These are phyloP conservation scores for Lecanosticta acicola DNA, from an alignment of 2,329 filamentous ascomycete genomes.

Conservation along the genomic window DNA sequence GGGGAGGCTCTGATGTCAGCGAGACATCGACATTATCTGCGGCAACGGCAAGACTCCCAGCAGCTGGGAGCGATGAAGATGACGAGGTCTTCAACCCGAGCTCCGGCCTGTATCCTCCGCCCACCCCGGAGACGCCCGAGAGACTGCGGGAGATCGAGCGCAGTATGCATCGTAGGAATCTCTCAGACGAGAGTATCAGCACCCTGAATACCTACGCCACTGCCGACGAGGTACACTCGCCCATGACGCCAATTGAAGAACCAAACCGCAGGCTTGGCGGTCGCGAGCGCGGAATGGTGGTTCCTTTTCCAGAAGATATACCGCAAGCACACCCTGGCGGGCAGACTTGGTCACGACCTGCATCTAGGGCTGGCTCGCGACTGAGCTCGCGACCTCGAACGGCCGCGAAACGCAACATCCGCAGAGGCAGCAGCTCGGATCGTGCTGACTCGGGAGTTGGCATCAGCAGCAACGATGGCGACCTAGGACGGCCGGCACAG, in stretches of 20 bases:
- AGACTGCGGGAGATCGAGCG: conserved; percentile 31
- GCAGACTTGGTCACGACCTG: neutral
- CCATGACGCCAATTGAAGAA: conserved; percentile 5
- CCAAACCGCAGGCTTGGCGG: conserved; percentile 5
- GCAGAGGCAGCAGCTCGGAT: conserved; percentile 21
- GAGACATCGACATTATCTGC: conserved; percentile 43
- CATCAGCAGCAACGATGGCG: conserved; percentile 7
- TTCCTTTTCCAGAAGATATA: neutral
- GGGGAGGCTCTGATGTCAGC: conserved; percentile 16
- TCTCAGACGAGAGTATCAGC: conserved; percentile 56
- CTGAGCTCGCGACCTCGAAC: conserved; percentile 6
- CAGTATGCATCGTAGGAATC: conserved; percentile 41
- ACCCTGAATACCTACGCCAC: conserved; percentile 60
- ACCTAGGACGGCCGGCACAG: conserved; percentile 23
- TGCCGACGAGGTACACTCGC: conserved; percentile 46
- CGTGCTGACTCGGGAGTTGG: conserved; percentile 32
- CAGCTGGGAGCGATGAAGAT: conserved; percentile 12
- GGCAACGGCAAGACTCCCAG: conserved; percentile 43
- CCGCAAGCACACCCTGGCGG: neutral
- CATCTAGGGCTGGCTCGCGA: neutral
- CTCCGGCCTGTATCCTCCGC: conserved; percentile 21
- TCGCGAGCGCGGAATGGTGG: conserved; percentile 3
- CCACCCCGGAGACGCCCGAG: conserved; percentile 31
- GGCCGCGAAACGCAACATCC: conserved; percentile 2
- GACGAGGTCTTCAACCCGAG: conserved; percentile 19